A percentile compares a stretch with the other conserved stretches of the same genome.
Conservation (phyloP, 108 stramenopile genomes). For the Fistulifera pelliculosa region DNA sequence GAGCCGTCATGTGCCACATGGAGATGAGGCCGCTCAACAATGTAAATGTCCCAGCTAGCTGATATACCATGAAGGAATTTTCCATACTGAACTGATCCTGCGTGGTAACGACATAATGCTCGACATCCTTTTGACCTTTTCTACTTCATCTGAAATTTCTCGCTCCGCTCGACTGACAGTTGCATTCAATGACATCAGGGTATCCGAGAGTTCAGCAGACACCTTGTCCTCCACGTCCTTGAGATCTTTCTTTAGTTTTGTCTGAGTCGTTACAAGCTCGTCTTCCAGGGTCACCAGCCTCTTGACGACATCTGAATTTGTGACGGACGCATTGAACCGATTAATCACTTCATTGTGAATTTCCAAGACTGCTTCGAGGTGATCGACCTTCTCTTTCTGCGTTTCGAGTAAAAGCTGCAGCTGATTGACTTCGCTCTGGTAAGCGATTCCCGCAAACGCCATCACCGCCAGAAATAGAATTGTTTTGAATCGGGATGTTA, state of each 20-base stretch:
- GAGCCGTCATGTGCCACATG: conserved; percentile 91
- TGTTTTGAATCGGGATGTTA: too few species aligned
- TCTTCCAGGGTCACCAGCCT: conserved; percentile 33
- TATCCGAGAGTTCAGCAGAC: conserved; percentile 20
- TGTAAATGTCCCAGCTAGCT: conserved; percentile 87
- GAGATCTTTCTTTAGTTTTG: conserved; percentile 15
- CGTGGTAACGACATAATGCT: conserved; percentile 58
- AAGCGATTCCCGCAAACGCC: too few species aligned
- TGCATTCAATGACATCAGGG: conserved; percentile 25
- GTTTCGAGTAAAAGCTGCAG: too few species aligned
- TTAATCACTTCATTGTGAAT: conserved; percentile 51
- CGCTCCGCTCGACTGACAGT: conserved; percentile 38
- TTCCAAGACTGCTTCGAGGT: conserved; percentile 11
- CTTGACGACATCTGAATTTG: conserved; percentile 64
- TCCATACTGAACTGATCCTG: conserved; percentile 88
- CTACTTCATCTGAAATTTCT: conserved; percentile 40
- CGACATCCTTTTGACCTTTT: conserved; percentile 57
- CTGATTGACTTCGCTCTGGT: too few species aligned
- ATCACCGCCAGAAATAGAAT: too few species aligned
- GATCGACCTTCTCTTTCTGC: not conserved
- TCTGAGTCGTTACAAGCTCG: conserved; percentile 21
- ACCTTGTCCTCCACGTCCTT: conserved; percentile 18
- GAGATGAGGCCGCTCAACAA: conserved; percentile 77
- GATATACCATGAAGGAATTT: conserved; percentile 90
- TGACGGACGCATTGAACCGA: conserved; percentile 68